Evolutionary conservation across 116 monocot species (phyloP), one percentile per base, ranked within the genome.

Genomic region (Papilionanthe hybrid): DNA sequence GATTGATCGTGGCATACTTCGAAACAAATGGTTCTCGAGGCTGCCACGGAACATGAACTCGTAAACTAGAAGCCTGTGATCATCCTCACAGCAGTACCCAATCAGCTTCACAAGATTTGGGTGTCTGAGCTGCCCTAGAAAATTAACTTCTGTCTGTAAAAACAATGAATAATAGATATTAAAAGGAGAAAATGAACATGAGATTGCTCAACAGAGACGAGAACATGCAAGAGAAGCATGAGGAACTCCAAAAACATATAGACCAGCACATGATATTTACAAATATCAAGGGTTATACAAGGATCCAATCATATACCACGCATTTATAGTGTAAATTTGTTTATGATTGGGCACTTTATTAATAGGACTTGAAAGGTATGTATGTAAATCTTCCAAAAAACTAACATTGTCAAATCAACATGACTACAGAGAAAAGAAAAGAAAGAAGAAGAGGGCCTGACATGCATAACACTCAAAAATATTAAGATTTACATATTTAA

Each of bases 21-120:
- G 85, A 80, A 95, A 92, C 53, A 95, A 79, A 83, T 90, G 95
- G 72, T 95, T 92, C 78, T 95, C 95, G 55, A 95, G 95, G 77
- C 95, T 95, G 10, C 95, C 95, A 42, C 95, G 83, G 80, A 89
- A 90, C 95, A 95, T 92, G 80, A 95, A 92, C 72, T 95, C 95
- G 58, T 95, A 95, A 44, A 95, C 95, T 73, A 95, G 91, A 32
- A 95, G 84, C 58, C 91, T 87, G 56, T 95, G 95, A 78, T 95
- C 89, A 88, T 95, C 92, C 79, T 92, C 89, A 3, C 95, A 95
- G 84, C 95, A 92, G 75, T 89, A 92, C 11, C 91, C 95, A 60
- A 95, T 88, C 81, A 92, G 78, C 85, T 92, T 92, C 18, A 91
- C 95, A 28, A 92, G 80, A 88, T 92, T 92, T 13, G 91, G 89